Evolutionary conservation across 1,284 basidiomycete species (phyloP), one percentile per base, ranked within the genome.

Genomic region (Microbotryum scabiosae): DNA sequence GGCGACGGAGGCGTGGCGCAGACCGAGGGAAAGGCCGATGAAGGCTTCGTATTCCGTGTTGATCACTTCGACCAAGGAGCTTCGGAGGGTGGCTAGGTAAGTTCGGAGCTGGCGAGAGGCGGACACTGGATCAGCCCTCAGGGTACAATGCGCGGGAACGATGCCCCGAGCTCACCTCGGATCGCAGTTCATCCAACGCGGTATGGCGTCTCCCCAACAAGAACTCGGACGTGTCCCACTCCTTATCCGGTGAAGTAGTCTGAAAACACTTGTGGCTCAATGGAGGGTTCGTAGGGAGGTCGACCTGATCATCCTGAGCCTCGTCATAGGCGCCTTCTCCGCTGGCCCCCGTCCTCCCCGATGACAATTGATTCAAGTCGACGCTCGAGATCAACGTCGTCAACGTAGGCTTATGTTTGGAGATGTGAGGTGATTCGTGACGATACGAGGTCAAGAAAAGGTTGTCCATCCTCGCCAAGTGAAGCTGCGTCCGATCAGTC

Each of bases 31-130:
- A 26, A 98, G 80, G 68, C 88, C 90, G 68, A 98, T 96, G 75
- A 97, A 97, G 50, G 92, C 92, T 74, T 92, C 91, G 75, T 97
- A 97, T 76, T 97, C 93, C 71, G 92, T 87, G 74, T 98, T 97
- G 75, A 98, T 97, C 72, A 97, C 84, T 72, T 85, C 85, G 32
- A 97, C 90, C 32, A 98, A 82, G 73, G 96, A 91, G 73, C 92
- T 88, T 72, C 93, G 90, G 68, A 98, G 77, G 18, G 81, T 79
- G 1, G 83, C 82, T 61, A 90, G 80, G 75, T 97, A 97, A 60
- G 87, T 85, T 32, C 90, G 82, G 18, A 98, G 80, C 73, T 98
- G 54, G 0, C 26, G 23, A 21, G 23, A 18, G n/a, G 25, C 30
- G 28, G 36, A n/a, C 26, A 53, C 45, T 7, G 2, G 51, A 53